A percentile compares a stretch with the other conserved stretches of the same genome.
Evolutionary conservation across 2,329 filamentous ascomycete genomes (phyloP).

Genomic region (Scorias spongiosa): DNA sequence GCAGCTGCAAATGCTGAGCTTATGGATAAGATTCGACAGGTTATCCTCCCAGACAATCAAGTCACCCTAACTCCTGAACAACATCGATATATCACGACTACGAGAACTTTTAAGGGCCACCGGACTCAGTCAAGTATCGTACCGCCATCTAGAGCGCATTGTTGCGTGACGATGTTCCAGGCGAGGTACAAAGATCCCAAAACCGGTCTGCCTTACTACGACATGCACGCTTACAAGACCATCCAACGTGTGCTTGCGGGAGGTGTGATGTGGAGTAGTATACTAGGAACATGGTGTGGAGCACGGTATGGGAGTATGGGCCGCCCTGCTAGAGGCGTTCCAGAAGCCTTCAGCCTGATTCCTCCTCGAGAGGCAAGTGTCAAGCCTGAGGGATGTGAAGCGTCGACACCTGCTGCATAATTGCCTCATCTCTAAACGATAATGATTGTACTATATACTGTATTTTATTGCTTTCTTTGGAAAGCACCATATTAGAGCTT

Average conservation of each 20-base stretch:
- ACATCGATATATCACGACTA: conserved; percentile 38
- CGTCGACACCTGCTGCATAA: too few species aligned
- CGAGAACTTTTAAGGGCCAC: conserved; percentile 21
- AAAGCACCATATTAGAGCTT: too few species aligned
- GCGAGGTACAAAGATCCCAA: conserved; percentile 74
- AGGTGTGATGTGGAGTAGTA: conserved; percentile 66
- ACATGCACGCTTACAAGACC: conserved; percentile 65
- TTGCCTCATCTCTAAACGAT: too few species aligned
- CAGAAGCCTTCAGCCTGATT: conserved; percentile 46
- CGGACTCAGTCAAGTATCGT: conserved; percentile 19
- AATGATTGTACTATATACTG: too few species aligned
- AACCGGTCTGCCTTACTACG: conserved; percentile 70
- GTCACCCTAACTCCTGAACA: conserved; percentile 38
- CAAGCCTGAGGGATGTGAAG: too few species aligned
- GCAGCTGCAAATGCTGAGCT: conserved; percentile 5
- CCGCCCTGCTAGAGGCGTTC: conserved; percentile 60
- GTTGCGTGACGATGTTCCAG: conserved; percentile 55
- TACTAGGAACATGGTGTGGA: conserved; percentile 75
- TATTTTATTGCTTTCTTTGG: too few species aligned
- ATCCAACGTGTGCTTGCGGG: conserved; percentile 59
- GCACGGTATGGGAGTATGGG: conserved; percentile 22
- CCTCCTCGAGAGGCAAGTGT: not conserved
- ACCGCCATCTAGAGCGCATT: conserved; percentile 33
- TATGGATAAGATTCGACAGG: conserved; percentile 29
- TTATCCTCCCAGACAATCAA: conserved; percentile 32